These are phyloP conservation scores for Begonia loranthoides DNA, from an alignment of 306 rosid species.

Conservation along the genomic window DNA sequence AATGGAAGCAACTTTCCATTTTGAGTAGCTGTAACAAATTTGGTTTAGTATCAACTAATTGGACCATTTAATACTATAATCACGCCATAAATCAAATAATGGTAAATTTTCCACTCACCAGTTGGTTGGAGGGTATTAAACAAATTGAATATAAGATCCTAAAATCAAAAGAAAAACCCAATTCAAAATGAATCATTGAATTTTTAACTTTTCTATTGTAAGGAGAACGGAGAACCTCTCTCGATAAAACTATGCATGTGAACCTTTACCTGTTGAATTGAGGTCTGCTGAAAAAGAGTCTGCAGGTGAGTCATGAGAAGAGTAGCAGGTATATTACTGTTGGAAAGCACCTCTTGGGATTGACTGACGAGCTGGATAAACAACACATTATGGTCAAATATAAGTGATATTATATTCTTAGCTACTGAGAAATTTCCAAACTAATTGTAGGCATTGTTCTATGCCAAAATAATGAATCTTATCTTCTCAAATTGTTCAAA, in stretches of 20 bases:
- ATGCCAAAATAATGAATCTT: too few species aligned
- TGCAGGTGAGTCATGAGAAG: slow-evolving; percentile 77
- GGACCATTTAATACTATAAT: not conserved
- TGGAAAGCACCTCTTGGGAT: slow-evolving; percentile 47
- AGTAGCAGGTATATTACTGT: slow-evolving; percentile 44
- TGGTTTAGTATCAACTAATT: not conserved
- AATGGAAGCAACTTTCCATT: slow-evolving; percentile 86
- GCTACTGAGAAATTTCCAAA: too few species aligned
- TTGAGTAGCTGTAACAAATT: slow-evolving; percentile 47
- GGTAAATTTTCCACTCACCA: slow-evolving; percentile 38
- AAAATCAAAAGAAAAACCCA: slow-evolving; percentile 21
- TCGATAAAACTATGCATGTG: not conserved
- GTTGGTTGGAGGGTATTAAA: slow-evolving; percentile 59
- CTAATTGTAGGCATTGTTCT: too few species aligned
- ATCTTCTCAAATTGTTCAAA: too few species aligned
- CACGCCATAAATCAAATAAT: not conserved
- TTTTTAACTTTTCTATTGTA: slow-evolving; percentile 2
- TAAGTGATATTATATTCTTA: too few species aligned
- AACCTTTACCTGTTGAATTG: slow-evolving; percentile 76
- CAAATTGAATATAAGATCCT: slow-evolving; percentile 81
- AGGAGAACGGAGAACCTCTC: slow-evolving; percentile 5
- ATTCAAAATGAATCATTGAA: slow-evolving; percentile 9
- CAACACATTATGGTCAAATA: not conserved
- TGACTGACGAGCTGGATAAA: slow-evolving; percentile 42
- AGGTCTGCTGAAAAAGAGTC: slow-evolving; percentile 81